Evolutionary conservation across 306 rosid genomes (phyloP), one percentile per base, ranked within the genome.

Genomic region (Sphenostylis stenocarpa): DNA sequence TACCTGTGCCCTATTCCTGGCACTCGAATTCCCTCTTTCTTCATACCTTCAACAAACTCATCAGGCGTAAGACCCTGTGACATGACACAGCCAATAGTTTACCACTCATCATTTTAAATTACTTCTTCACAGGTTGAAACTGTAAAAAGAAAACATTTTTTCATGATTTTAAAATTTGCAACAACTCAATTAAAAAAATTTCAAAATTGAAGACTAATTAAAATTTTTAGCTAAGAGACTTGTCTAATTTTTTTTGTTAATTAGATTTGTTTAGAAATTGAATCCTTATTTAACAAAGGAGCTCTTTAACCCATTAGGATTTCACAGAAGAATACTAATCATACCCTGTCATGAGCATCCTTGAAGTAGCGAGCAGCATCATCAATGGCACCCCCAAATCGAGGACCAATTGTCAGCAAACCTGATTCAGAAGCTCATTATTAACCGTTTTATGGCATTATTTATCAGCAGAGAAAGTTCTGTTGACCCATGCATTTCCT

Each of bases 1-100:
- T 84, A 96, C 99, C 99, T 89, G 84, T 96, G 99, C 73, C 99
- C 99, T 79, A 96, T 96, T 87, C 99, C 99, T 56, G 98, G 97
- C 81, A 92, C 99, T 24, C 96, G 97, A 75, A 92, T 91, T 77
- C 99, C 99, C 87, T 88, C 92, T 90, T 92, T 92, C 79, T 96
- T 96, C 99, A 95, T 95, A 57, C 89, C 67, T 84, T 96, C 98
- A 28, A 96, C 99, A 49, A 89, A 96, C 83, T 95, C 99, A 15
- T 96, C 92, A 57, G 99, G 96, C 31, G 92, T 84, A 75, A 92
- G 96, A 51, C 80, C 67, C 99, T 95, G 53, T 47, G 8, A 16
- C 43, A 80, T 65, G 64, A 77, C 45, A 82, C 65, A 73, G 78
- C 44, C 49, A 55, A 39, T 55, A 45, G 52, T 16, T n/a, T n/a